A percentile compares a stretch with the other conserved stretches of the same genome.
These are phyloP conservation scores for Klebsormidium nitens DNA, from an alignment of 139 green algal genomes.

Conservation along the genomic window DNA sequence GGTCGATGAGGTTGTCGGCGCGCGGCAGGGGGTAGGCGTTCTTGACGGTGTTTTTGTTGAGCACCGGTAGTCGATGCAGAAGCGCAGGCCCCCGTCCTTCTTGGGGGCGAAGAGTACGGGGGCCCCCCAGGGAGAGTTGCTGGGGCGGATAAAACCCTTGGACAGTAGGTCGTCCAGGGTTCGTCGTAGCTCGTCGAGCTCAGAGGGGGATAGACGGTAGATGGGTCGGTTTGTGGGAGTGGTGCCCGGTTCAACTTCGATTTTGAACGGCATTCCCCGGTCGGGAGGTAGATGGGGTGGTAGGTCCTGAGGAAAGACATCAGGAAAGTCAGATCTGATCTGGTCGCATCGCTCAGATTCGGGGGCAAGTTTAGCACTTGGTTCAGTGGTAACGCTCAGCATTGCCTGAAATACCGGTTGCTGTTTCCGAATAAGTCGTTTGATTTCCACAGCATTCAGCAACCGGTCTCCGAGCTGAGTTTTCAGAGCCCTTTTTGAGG, in stretches of 20 bases:
- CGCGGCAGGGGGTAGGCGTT: constrained; percentile 50
- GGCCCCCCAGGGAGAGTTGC: constrained; percentile 43
- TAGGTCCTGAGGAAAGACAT: constrained; percentile 9
- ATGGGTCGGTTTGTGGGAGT: constrained; percentile 8
- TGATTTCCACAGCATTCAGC: too few relatives aligned
- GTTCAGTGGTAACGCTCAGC: too few relatives aligned
- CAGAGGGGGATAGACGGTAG: constrained; percentile 42
- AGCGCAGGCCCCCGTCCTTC: constrained; percentile 46
- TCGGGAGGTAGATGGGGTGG: constrained; percentile 12
- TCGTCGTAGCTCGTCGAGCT: constrained; percentile 46
- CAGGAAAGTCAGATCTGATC: too few relatives aligned
- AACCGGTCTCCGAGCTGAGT: too few relatives aligned
- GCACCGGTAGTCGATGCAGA: constrained; percentile 53
- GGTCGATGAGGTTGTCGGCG: constrained; percentile 43
- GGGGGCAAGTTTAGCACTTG: too few relatives aligned
- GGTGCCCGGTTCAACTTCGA: too few relatives aligned
- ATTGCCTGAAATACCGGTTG: too few relatives aligned
- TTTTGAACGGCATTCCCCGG: constrained; percentile 17
- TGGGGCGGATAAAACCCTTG: constrained; percentile 33
- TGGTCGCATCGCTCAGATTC: too few relatives aligned
- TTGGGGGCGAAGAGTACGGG: constrained; percentile 54
- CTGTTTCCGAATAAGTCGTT: too few relatives aligned
- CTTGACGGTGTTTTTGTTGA: constrained; percentile 51
- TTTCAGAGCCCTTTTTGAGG: too few relatives aligned
- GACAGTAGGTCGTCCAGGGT: constrained; percentile 49